A percentile compares a stretch with the other conserved stretches of the same genome.
phyloP scores from a whole-genome alignment of 164 flowering plant genomes.

The grape (Vitis vinifera) region DNA sequence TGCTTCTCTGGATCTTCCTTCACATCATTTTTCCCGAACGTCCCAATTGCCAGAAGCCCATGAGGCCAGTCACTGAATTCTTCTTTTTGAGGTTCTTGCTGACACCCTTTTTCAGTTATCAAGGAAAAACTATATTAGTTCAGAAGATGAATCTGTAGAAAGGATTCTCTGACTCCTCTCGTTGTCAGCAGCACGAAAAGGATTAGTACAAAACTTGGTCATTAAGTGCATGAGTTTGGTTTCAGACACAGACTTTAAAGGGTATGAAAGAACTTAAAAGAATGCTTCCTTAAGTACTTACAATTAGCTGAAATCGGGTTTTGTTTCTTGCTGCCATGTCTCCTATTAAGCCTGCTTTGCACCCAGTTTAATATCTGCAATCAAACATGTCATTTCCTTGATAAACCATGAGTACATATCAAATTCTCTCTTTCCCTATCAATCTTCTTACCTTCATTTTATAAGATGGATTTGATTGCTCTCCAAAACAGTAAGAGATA shows the following conservation, averaged over 20 bases:
- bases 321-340: conserved; percentile 27
- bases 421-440: background rate
- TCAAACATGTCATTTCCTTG: background rate
- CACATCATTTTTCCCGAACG: conserved; percentile 45
- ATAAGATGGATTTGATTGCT: background rate
- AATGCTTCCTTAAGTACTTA: conserved; percentile 13
- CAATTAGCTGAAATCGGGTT: conserved; percentile 15
- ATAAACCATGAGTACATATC: background rate
- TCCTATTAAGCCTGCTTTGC: conserved; percentile 52
- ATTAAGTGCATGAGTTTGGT: too few relatives aligned
- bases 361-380: conserved; percentile 66
- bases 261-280: too few relatives aligned
- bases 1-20: conserved; percentile 23
- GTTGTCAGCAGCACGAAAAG: too few relatives aligned
- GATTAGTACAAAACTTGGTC: too few relatives aligned
- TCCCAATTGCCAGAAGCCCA: conserved; percentile 69
- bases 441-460: conserved; percentile 26
- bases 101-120: conserved; percentile 20
- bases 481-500: background rate
- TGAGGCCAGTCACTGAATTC: conserved; percentile 73
- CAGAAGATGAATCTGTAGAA: too few relatives aligned
- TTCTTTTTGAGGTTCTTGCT: conserved; percentile 37
- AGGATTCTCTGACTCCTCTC: too few relatives aligned
- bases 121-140: conserved; percentile 3
- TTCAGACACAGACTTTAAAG: too few relatives aligned